Percentiles rank a stretch among this genome's conserved stretches.
Evolutionary conservation across 176 grass and related monocot species (phyloP).

Genomic region (Bromus sterilis): DNA sequence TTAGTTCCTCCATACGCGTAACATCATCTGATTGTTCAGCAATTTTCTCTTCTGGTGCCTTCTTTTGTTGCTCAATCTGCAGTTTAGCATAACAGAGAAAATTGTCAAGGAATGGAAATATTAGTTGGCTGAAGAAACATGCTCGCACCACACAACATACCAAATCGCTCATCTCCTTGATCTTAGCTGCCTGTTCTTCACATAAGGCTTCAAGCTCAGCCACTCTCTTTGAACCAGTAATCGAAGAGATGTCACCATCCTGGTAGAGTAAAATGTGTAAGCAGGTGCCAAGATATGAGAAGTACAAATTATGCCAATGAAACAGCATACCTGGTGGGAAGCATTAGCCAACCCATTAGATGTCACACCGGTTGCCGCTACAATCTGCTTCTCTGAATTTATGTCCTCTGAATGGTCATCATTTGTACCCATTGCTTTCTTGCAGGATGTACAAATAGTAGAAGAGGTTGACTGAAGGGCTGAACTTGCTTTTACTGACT

Average conservation of each 20-base stretch:
- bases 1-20: conserved; percentile 8
- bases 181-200: conserved; percentile 72
- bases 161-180: conserved; percentile 52
- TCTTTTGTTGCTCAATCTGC: conserved; percentile 59
- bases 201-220: conserved; percentile 78
- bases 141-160: conserved; percentile 33
- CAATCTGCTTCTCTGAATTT: conserved; percentile 43
- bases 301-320: background rate
- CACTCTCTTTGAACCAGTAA: conserved; percentile 52
- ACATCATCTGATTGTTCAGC: conserved; percentile 22
- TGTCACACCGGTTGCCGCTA: conserved; percentile 15
- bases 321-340: conserved; percentile 25
- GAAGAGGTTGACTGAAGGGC: conserved; percentile 18
- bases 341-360: background rate
- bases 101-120: conserved; percentile 14
- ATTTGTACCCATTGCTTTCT: conserved; percentile 46
- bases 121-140: conserved; percentile 5
- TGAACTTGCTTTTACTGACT: conserved; percentile 47
- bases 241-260: conserved; percentile 10
- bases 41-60: conserved; percentile 29
- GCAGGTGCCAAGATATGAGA: background rate
- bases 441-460: conserved; percentile 77
- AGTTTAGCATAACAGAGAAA: conserved; percentile 14
- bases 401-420: conserved; percentile 19
- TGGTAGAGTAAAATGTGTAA: conserved; percentile 25